These are phyloP conservation scores for Styphnolobium japonicum DNA, from an alignment of 306 rosid genomes.

Conservation along the genomic window DNA sequence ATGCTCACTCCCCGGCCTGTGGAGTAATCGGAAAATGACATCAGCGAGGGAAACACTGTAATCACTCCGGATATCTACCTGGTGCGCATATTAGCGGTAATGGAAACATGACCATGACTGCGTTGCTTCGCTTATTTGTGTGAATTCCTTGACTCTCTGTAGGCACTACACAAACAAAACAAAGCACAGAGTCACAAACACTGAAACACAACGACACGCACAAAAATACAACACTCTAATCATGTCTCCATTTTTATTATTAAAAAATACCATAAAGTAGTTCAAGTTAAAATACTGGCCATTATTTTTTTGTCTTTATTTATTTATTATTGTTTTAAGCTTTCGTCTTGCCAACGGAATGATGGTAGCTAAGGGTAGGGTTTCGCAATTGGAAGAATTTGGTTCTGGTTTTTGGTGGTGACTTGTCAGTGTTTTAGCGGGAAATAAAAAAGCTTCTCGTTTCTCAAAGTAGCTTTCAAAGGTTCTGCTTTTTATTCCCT, in stretches of 20 bases:
- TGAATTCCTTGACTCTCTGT: constrained; percentile 44
- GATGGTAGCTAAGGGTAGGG: constrained; percentile 31
- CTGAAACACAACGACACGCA: constrained; percentile 9
- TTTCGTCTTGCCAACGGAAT: constrained; percentile 29
- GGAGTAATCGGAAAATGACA: constrained; percentile 24
- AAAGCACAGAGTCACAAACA: background rate
- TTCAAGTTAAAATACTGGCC: background rate
- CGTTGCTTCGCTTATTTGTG: constrained; percentile 21
- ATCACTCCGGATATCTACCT: constrained; percentile 37
- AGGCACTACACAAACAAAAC: constrained; percentile 7
- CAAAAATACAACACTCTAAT: constrained; percentile 2
- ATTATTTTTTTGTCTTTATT: background rate
- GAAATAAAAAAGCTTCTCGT: constrained; percentile 18
- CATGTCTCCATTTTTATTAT: background rate
- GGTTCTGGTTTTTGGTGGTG: constrained; percentile 26
- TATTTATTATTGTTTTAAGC: constrained; percentile 22
- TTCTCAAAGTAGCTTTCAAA: constrained; percentile 37
- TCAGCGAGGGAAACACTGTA: constrained; percentile 12
- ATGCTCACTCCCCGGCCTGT: background rate
- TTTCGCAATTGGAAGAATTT: constrained; percentile 32
- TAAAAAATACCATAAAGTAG: constrained; percentile 6
- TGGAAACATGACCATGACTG: constrained; percentile 53
- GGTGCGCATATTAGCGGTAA: constrained; percentile 59
- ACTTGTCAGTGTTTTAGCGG: constrained; percentile 39
- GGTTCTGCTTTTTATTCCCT: constrained; percentile 19